These are phyloP conservation scores for Candida peoriensis DNA, from an alignment of 805 yeast genomes.

Conservation along the genomic window DNA sequence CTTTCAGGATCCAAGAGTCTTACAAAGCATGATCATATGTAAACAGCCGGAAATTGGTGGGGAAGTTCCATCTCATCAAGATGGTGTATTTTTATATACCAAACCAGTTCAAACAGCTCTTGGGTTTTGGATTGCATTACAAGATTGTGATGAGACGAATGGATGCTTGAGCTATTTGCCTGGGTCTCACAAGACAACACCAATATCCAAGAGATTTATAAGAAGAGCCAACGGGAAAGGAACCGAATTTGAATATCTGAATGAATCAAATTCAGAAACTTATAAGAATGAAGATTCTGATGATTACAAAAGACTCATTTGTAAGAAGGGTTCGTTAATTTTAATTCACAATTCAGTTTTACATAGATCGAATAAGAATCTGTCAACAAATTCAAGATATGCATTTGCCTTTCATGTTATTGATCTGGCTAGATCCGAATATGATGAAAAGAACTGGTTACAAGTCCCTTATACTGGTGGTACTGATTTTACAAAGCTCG, in stretches of 20 bases:
- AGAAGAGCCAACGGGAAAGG: conserved; percentile 48
- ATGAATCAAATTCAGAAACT: conserved; percentile 24
- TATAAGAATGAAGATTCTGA: conserved; percentile 22
- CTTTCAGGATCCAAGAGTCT: conserved; percentile 60
- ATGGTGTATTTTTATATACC: conserved; percentile 68
- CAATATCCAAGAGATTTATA: conserved; percentile 59
- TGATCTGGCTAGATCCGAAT: conserved; percentile 57
- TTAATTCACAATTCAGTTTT: conserved; percentile 67
- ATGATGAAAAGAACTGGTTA: conserved; percentile 68
- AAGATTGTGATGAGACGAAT: conserved; percentile 60
- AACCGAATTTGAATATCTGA: conserved; percentile 45
- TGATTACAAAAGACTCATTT: conserved; percentile 47
- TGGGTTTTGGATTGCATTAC: conserved; percentile 81
- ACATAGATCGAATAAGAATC: conserved; percentile 64
- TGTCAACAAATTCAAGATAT: conserved; percentile 51
- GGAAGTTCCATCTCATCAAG: conserved; percentile 75
- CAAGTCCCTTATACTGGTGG: conserved; percentile 75
- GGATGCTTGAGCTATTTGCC: conserved; percentile 70
- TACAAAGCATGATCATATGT: conserved; percentile 76
- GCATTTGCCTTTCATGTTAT: conserved; percentile 80
- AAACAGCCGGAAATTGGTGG: conserved; percentile 73
- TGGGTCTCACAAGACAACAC: conserved; percentile 59
- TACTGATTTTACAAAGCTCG: conserved; percentile 47
- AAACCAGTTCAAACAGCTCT: conserved; percentile 65
- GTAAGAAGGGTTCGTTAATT: conserved; percentile 69